Conservation (phyloP, 129 eudicot genomes). For the Artemisia tridentata region DNA sequence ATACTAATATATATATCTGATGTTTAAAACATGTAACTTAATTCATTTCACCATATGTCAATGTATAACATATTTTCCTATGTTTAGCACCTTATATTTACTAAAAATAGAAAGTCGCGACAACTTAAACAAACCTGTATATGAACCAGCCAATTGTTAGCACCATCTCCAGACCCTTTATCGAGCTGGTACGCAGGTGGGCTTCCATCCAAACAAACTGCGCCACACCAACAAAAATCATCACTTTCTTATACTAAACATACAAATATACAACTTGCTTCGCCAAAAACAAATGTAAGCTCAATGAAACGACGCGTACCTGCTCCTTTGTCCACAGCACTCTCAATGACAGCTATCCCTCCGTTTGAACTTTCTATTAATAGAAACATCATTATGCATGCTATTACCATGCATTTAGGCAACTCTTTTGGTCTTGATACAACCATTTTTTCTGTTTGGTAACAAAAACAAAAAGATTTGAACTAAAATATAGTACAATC, state of each 20-base stretch:
- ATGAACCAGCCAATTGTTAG: conserved; percentile 57
- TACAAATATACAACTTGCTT: background rate
- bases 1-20: background rate
- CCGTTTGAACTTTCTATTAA: conserved; percentile 23
- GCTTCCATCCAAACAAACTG: conserved; percentile 67
- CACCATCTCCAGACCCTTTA: conserved; percentile 42
- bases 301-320: conserved; percentile 22
- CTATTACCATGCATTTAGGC: conserved; percentile 11
- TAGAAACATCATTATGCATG: conserved; percentile 24
- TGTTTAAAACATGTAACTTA: no score
- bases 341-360: conserved; percentile 26
- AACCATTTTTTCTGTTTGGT: conserved; percentile 11
- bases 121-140: conserved; percentile 39
- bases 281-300: background rate
- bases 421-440: background rate
- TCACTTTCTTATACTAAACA: background rate
- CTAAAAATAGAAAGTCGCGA: conserved; percentile 2
- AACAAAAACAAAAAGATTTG: background rate
- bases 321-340: conserved; percentile 47
- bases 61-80: conserved; percentile 3
- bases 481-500: no score
- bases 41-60: no score
- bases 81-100: background rate
- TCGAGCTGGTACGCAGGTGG: conserved; percentile 51
- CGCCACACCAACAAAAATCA: conserved; percentile 9